Evolutionary conservation across 352 stramenopile species (phyloP).

Genomic region (Hyaloperonospora arabidopsidis): DNA sequence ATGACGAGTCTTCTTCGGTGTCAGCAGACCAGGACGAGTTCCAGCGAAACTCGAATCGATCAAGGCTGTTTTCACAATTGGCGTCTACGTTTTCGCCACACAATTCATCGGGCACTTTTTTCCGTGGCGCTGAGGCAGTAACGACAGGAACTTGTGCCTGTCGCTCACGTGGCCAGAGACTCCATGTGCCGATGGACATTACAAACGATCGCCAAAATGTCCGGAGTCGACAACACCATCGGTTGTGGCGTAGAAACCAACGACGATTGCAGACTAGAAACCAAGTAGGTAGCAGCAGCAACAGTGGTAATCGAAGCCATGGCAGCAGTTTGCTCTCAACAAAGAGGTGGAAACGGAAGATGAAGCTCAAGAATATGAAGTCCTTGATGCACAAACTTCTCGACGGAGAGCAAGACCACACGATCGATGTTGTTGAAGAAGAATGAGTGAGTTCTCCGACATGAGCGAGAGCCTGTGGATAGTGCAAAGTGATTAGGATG

Average conservation of each 20-base stretch:
- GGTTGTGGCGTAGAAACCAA: conserved; percentile 8
- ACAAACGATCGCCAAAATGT: conserved; percentile 5
- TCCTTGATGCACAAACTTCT: conserved; percentile 26
- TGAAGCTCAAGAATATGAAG: conserved; percentile 9
- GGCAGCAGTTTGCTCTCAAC: conserved; percentile 1
- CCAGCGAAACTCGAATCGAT: conserved; percentile 8
- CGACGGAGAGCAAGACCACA: conserved; percentile 20
- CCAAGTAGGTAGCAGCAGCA: conserved; percentile 15
- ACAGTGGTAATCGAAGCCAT: conserved; percentile 10
- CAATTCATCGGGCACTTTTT: conserved; percentile 5
- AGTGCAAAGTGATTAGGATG: conserved; percentile 10
- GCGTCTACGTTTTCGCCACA: conserved; percentile 22
- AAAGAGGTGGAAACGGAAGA: conserved; percentile 18
- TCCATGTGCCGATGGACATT: conserved; percentile 4
- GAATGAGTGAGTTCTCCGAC: conserved; percentile 11
- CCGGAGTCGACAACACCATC: conserved; percentile 1
- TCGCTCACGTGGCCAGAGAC: conserved; percentile 15
- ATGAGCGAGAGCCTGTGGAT: conserved; percentile 16
- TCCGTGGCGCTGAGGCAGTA: conserved; percentile 2
- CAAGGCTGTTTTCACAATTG: conserved; percentile 22
- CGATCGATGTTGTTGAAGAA: conserved; percentile 23
- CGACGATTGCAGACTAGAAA: conserved; percentile 4
- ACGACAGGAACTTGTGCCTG: conserved; percentile 14
- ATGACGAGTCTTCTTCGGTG: conserved; percentile 14
- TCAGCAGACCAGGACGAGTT: neutral